Percentiles rank a stretch among this genome's conserved stretches.
Conservation (phyloP, 202 grass and related monocot genomes). For the Schoenoplectus triqueter region DNA sequence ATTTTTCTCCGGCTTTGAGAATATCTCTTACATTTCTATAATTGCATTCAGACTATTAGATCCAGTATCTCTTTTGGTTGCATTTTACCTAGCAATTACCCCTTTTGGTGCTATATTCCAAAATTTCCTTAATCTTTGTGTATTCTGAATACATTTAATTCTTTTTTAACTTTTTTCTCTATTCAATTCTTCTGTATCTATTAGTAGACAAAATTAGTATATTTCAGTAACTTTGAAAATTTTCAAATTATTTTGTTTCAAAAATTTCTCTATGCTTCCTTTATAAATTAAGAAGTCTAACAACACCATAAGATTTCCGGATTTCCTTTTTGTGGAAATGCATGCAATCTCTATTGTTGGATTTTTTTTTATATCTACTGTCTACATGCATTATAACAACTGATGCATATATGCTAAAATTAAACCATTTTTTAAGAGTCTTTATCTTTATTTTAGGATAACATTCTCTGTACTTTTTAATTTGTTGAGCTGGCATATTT, state of each 20-base stretch:
- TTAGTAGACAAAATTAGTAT: slow-evolving; percentile 17
- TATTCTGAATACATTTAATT: slow-evolving; percentile 15
- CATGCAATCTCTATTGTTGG: slow-evolving; percentile 32
- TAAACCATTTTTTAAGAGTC: slow-evolving; percentile 26
- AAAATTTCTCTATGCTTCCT: background rate
- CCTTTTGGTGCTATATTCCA: slow-evolving; percentile 24
- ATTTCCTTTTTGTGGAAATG: slow-evolving; percentile 25
- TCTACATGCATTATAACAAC: no score
- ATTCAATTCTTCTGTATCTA: slow-evolving; percentile 21
- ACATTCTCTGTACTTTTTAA: background rate
- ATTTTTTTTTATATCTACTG: slow-evolving; percentile 20
- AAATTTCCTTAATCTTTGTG: background rate
- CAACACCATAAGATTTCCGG: slow-evolving; percentile 16
- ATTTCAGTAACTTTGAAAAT: slow-evolving; percentile 13
- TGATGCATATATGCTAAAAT: slow-evolving; percentile 21
- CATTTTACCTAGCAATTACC: slow-evolving; percentile 14
- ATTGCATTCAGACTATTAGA: slow-evolving; percentile 20
- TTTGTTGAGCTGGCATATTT: background rate
- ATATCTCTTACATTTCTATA: background rate
- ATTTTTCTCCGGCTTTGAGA: background rate
- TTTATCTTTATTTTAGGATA: slow-evolving; percentile 21
- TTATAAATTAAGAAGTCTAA: slow-evolving; percentile 23
- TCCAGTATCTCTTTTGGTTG: slow-evolving; percentile 27
- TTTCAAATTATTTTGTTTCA: slow-evolving; percentile 8
- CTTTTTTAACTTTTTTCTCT: background rate